phyloP scores from a whole-genome alignment of 2,329 filamentous ascomycete species.

The Penicillium paneum region DNA sequence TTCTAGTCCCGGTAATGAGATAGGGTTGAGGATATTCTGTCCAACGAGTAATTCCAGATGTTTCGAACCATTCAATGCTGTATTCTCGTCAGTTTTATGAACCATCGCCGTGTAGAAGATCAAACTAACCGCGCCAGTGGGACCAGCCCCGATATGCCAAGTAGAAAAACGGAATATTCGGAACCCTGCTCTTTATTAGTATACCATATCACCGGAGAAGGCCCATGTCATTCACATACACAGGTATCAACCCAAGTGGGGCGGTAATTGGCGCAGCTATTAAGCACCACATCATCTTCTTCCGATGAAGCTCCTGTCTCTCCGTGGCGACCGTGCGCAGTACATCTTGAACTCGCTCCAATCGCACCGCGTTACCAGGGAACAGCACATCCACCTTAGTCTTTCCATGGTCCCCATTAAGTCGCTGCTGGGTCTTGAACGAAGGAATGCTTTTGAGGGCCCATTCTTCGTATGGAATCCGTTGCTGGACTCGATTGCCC shows the following conservation, averaged over 20 bases:
- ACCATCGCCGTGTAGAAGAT: neutral
- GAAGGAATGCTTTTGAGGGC: conserved; percentile 91
- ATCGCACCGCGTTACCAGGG: conserved; percentile 66
- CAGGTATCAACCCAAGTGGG: conserved; percentile 77
- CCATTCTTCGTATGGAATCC: conserved; percentile 97
- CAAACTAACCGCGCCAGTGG: conserved; percentile 65
- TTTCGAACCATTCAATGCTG: conserved; percentile 74
- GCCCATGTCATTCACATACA: conserved; percentile 57
- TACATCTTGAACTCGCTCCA: conserved; percentile 61
- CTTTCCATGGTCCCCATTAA: conserved; percentile 62
- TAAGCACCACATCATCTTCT: conserved; percentile 75
- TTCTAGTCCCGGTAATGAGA: conserved; percentile 68
- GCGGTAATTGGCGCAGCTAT: conserved; percentile 77
- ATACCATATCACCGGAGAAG: neutral
- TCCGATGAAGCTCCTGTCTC: conserved; percentile 72
- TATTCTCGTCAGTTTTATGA: conserved; percentile 14
- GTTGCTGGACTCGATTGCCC: conserved; percentile 78
- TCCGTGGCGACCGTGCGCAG: conserved; percentile 72
- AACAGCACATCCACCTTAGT: conserved; percentile 68
- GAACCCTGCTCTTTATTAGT: conserved; percentile 58
- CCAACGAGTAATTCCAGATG: conserved; percentile 79
- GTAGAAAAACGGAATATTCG: conserved; percentile 97
- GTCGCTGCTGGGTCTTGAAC: conserved; percentile 63
- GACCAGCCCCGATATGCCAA: conserved; percentile 85
- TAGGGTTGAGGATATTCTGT: conserved; percentile 65